Percentiles rank a stretch among this genome's conserved stretches.
Evolutionary conservation across 106 monocot genomes (phyloP).

Genomic region (Dendrobium huoshanense): DNA sequence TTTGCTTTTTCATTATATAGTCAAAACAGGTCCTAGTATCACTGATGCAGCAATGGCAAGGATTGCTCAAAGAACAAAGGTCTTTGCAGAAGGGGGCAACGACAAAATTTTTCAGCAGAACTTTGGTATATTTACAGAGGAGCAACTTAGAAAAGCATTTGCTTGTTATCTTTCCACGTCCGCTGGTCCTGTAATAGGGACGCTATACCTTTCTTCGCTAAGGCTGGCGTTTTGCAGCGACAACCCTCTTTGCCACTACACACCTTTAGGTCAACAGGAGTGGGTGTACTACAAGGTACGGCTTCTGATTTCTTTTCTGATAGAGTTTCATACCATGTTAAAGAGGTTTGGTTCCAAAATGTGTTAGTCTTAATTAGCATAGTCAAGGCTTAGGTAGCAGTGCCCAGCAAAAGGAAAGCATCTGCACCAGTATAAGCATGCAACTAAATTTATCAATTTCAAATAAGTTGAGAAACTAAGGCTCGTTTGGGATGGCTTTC

Average conservation of each 20-base stretch:
- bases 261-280: conserved; percentile 39
- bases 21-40: conserved; percentile 61
- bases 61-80: conserved; percentile 69
- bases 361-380: no score
- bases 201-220: conserved; percentile 59
- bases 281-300: conserved; percentile 69
- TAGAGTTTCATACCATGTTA: background rate
- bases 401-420: no score
- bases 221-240: conserved; percentile 82
- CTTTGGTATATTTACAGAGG: conserved; percentile 56
- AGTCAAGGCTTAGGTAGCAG: no score
- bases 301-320: background rate
- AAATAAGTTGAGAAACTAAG: no score
- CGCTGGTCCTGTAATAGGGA: conserved; percentile 83
- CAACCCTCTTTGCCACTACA: conserved; percentile 37
- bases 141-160: conserved; percentile 62
- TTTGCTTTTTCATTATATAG: conserved; percentile 23
- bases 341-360: background rate
- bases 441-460: no score
- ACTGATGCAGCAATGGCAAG: conserved; percentile 72
- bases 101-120: conserved; percentile 66
- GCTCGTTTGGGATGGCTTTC: no score
- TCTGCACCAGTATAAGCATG: no score
- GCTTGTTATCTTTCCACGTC: conserved; percentile 87
- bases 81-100: conserved; percentile 76